Conservation (phyloP, 2,329 filamentous ascomycete species). For the Aaosphaeria arxii region DNA sequence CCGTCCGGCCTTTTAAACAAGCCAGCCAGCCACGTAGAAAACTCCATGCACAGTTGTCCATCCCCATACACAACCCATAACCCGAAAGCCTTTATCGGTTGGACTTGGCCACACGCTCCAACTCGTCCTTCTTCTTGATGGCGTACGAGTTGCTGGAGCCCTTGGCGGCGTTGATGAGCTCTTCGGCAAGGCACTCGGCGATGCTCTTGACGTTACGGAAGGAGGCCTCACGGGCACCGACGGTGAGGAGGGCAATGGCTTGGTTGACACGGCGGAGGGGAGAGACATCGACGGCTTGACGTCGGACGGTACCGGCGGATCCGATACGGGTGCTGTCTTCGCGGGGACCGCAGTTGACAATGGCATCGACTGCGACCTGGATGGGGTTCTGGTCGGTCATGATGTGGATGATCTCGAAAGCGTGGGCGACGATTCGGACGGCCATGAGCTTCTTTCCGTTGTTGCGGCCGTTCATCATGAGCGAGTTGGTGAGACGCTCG, state of each 20-base stretch:
- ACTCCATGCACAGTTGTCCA: constrained; percentile 25
- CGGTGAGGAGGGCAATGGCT: constrained; percentile 97
- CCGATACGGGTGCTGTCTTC: constrained; percentile 99
- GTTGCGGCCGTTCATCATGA: constrained; percentile 99
- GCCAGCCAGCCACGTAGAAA: constrained; percentile 23
- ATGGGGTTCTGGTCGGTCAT: constrained; percentile 99
- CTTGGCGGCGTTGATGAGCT: constrained; percentile 99
- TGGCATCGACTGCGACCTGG: constrained; percentile 98
- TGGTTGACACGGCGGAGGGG: constrained; percentile 99
- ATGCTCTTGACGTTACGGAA: constrained; percentile 99
- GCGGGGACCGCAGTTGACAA: constrained; percentile 99
- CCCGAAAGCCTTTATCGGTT: constrained; percentile 79
- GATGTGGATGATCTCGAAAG: constrained; percentile 99
- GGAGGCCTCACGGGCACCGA: constrained; percentile 94
- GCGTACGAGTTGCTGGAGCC: constrained; percentile 99
- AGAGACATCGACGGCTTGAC: constrained; percentile 99
- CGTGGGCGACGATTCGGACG: constrained; percentile 97
- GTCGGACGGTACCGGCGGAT: constrained; percentile 98
- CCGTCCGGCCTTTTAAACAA: constrained; percentile 19
- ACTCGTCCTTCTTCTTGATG: constrained; percentile 99
- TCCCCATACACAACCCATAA: constrained; percentile 7
- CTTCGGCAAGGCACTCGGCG: constrained; percentile 98
- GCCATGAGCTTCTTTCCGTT: constrained; percentile 99
- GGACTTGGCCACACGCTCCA: constrained; percentile 99
- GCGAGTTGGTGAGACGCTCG: constrained; percentile 99